phyloP scores from a whole-genome alignment of 2,329 filamentous ascomycete species.

The Zymoseptoria passerinii region DNA sequence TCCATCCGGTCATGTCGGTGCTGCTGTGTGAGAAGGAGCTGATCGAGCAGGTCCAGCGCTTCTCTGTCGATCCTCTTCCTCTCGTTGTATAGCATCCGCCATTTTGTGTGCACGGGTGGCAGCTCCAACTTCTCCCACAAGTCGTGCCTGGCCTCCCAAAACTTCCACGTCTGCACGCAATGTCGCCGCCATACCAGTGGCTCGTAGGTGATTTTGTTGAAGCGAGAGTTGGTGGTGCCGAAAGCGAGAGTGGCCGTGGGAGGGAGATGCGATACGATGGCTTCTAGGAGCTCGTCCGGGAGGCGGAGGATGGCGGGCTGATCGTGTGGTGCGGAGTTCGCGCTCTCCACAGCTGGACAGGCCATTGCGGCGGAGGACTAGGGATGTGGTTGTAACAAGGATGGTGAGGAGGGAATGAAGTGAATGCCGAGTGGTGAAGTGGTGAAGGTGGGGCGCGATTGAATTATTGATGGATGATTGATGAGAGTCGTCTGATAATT shows the following conservation, averaged over 20 bases:
- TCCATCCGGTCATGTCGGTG: slow-evolving; percentile 62
- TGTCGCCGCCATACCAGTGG: slow-evolving; percentile 72
- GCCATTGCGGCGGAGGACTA: not conserved
- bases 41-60: slow-evolving; percentile 45
- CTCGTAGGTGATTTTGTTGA: slow-evolving; percentile 59
- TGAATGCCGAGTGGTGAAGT: too few relatives aligned
- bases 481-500: too few relatives aligned
- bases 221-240: slow-evolving; percentile 54
- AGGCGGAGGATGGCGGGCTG: slow-evolving; percentile 32
- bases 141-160: slow-evolving; percentile 64
- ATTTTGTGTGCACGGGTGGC: slow-evolving; percentile 38
- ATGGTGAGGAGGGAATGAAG: not conserved
- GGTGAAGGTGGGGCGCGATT: too few relatives aligned
- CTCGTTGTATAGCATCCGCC: slow-evolving; percentile 51
- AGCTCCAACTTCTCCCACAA: slow-evolving; percentile 47
- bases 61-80: slow-evolving; percentile 29
- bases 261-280: slow-evolving; percentile 59
- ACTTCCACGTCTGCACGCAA: slow-evolving; percentile 60
- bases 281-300: slow-evolving; percentile 78
- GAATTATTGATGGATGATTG: too few relatives aligned
- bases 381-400: not conserved
- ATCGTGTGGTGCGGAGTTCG: not conserved
- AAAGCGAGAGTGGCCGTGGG: slow-evolving; percentile 44
- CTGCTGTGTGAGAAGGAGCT: slow-evolving; percentile 61
- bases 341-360: not conserved